Conservation (phyloP, 805 yeast species). For the Saccharomyces jurei region DNA sequence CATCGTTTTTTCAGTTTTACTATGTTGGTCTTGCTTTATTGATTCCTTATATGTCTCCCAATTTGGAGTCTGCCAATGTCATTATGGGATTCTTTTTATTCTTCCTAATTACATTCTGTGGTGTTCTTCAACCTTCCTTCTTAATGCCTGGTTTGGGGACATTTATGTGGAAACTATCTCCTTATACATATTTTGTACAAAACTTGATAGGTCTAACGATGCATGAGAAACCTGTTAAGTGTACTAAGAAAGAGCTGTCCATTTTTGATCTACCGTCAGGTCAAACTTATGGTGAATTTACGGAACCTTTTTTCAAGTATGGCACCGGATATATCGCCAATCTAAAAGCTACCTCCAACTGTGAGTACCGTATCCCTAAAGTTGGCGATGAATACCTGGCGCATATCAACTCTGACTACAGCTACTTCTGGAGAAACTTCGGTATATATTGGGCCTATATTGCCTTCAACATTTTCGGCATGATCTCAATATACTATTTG, state of each 20-base stretch:
- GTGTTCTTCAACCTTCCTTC: slow-evolving; percentile 33
- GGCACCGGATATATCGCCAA: slow-evolving; percentile 21
- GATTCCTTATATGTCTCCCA: slow-evolving; percentile 21
- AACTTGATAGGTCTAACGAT: slow-evolving; percentile 43
- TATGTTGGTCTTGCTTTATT: slow-evolving; percentile 32
- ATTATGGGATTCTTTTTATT: slow-evolving; percentile 17
- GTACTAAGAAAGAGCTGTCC: slow-evolving; percentile 28
- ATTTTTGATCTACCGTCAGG: slow-evolving; percentile 16
- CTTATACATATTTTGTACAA: slow-evolving; percentile 37
- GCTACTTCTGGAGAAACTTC: slow-evolving; percentile 46
- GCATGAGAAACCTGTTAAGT: slow-evolving; percentile 38
- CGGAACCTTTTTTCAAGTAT: slow-evolving; percentile 11
- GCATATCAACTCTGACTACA: slow-evolving; percentile 23
- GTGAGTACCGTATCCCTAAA: slow-evolving; percentile 48
- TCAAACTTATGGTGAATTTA: slow-evolving; percentile 20
- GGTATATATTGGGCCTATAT: slow-evolving; percentile 49
- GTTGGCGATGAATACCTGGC: slow-evolving; percentile 48
- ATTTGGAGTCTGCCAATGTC: slow-evolving; percentile 26
- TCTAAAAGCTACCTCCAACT: slow-evolving; percentile 36
- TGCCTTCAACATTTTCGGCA: slow-evolving; percentile 35
- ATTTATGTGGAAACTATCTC: slow-evolving; percentile 35
- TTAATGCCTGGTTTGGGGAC: slow-evolving; percentile 38
- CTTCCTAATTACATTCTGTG: slow-evolving; percentile 33
- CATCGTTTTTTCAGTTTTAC: slow-evolving; percentile 43
- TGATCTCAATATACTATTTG: slow-evolving; percentile 44